Percentiles rank a stretch among this genome's conserved stretches.
phyloP scores from a whole-genome alignment of 2,329 filamentous ascomycete species.

The Lachnellula occidentalis region DNA sequence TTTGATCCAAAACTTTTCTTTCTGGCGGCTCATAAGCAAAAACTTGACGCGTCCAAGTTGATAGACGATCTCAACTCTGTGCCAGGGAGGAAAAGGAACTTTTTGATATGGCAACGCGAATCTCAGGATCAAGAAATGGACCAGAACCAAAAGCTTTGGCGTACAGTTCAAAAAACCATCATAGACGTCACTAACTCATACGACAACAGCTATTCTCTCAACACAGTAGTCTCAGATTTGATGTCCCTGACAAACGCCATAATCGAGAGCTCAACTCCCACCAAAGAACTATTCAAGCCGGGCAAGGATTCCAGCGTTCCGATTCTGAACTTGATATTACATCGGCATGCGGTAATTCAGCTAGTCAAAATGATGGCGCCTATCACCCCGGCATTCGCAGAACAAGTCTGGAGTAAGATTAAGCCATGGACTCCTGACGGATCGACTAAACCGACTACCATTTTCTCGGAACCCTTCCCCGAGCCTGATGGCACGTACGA shows the following conservation, averaged over 20 bases:
- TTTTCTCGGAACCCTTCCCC: conserved; percentile 54
- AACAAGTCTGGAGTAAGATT: conserved; percentile 71
- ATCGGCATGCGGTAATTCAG: conserved; percentile 42
- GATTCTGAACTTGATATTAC: neutral
- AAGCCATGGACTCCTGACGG: too few relatives aligned
- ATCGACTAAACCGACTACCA: conserved; percentile 26
- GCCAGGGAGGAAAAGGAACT: conserved; percentile 3
- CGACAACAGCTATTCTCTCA: conserved; percentile 67
- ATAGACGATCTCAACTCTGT: too few relatives aligned
- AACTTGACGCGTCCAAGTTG: too few relatives aligned
- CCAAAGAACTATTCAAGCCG: neutral
- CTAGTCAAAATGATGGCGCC: conserved; percentile 72
- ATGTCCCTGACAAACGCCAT: conserved; percentile 74
- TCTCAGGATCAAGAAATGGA: conserved; percentile 27
- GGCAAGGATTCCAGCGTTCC: conserved; percentile 13
- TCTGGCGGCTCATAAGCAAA: too few relatives aligned
- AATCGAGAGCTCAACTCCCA: conserved; percentile 31
- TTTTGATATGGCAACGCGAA: conserved; percentile 24
- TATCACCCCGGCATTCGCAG: conserved; percentile 72
- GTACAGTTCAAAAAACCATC: conserved; percentile 63
- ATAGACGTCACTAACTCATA: conserved; percentile 62
- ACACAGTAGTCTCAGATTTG: conserved; percentile 77
- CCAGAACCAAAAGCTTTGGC: conserved; percentile 45
- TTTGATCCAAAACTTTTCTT: too few relatives aligned
- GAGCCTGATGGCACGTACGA: conserved; percentile 44